Conservation (phyloP, 805 yeast species). For the Starmerella kuoi region DNA sequence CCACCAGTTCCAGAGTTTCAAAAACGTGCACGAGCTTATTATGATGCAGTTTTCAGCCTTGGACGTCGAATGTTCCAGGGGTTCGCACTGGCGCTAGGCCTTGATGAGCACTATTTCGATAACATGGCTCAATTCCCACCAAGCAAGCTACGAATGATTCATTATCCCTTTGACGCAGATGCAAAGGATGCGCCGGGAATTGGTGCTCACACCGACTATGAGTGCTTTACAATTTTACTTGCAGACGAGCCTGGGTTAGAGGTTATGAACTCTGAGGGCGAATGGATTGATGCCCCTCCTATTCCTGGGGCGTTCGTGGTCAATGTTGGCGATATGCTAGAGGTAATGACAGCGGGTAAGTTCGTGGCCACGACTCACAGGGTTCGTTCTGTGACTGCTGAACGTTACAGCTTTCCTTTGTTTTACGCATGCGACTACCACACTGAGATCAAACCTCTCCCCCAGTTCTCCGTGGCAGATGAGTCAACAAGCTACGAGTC, state of each 20-base stretch:
- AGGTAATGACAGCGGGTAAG: conserved; percentile 45
- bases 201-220: conserved; percentile 55
- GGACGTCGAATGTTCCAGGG: conserved; percentile 35
- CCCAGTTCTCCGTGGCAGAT: conserved; percentile 3
- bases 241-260: conserved; percentile 43
- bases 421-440: conserved; percentile 10
- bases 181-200: conserved; percentile 38
- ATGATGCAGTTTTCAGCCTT: conserved; percentile 37
- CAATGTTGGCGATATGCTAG: conserved; percentile 50
- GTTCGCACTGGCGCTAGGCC: conserved; percentile 45
- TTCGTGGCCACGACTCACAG: conserved; percentile 50
- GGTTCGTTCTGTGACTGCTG: conserved; percentile 36
- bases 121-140: conserved; percentile 30
- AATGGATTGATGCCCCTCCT: conserved; percentile 46
- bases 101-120: conserved; percentile 36
- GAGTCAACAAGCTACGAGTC: neutral
- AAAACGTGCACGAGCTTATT: conserved; percentile 33
- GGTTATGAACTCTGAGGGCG: conserved; percentile 43
- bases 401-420: conserved; percentile 24
- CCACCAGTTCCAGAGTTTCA: conserved; percentile 39
- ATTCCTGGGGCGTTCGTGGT: conserved; percentile 40
- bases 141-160: conserved; percentile 39
- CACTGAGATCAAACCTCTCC: conserved; percentile 9
- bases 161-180: conserved; percentile 34
- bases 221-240: conserved; percentile 35